Evolutionary conservation across 768 basidiomycete genomes (phyloP), one percentile per base, ranked within the genome.

Genomic region (Neoboletus brunneissimus): DNA sequence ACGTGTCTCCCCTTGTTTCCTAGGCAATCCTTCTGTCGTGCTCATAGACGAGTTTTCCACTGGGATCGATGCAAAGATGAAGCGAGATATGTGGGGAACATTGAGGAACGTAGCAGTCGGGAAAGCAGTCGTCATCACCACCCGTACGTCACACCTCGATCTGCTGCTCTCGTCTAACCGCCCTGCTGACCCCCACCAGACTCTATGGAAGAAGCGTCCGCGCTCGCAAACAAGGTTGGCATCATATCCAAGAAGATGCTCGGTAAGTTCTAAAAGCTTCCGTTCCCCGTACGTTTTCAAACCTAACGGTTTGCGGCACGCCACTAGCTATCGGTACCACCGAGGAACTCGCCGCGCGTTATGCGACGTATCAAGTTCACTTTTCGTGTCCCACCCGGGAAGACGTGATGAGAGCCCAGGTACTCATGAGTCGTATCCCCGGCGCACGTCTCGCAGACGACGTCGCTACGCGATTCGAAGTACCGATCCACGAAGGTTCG

Each of bases 41-140:
- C 78, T 91, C 22, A 90, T 92, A 45, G 90, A 92, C 58, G 89
- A 91, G 65, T 91, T 89, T 68, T 89, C 87, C 7, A 89, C 88
- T 3, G 90, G 90, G 6, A 83, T 91, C 47, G 90, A 91, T 66
- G 86, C 89, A 8, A 89, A 85, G 69, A 90, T 86, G 78, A 91
- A 91, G 70, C 76, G 90, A 35, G 87, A 91, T 31, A 89, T 91
- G 85, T 91, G 90, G 90, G 73, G 75, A 16, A 89, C 87, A 0
- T 74, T 91, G 53, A 76, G 85, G 53, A 80, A 77, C 27, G 84
- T 88, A 5, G 80, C 85, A 0, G 73, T 77, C 3, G 87, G 85
- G 16, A 89, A 90, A 64, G 85, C 86, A 4, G 80, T 89, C 9
- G 76, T 88, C 34, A 83, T 89, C 51, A 88, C 87, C 1, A 89